Evolutionary conservation across 345 rosid species (phyloP), one percentile per base, ranked within the genome.

Genomic region (Hypericum androsaemum): DNA sequence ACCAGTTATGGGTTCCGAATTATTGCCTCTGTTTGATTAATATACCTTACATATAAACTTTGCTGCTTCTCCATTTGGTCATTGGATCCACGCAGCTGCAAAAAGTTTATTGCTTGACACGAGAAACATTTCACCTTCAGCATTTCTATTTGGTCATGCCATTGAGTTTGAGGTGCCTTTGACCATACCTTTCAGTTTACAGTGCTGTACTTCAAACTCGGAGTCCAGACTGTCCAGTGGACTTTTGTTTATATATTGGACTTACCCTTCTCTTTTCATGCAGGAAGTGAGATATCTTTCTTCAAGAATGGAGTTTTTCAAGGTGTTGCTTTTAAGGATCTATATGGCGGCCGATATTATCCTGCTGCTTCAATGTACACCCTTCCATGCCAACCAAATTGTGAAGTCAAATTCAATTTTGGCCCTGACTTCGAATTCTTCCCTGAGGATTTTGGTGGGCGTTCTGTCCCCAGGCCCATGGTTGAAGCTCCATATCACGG

Each of bases 351-450:
- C 49, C 87, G 80, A 65, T 88, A 92, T 67, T 85, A 78, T 71
- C 96, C 98, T 41, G 95, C 98, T 72, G 98, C 98, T 58, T 92
- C 98, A 28, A 85, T 88, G 96, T 92, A 92, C 65, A 88, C 96
- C 51, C 96, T 92, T 60, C 96, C 96, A 7, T 72, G 77, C 64
- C 95, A 88, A 70, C 80, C 95, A 56, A 88, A 83, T 50, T 88
- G 96, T 68, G 62, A 54, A 14, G 96, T 92, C 60, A 85, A 72
- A 77, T 92, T 92, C 73, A 88, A 88, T 74, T 92, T 88, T 52
- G 98, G 98, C 41, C 98, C 96, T 5, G 71, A 80, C 53, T 88
- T 88, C 63, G 95, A 83, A 42, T 68, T 39, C 64, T 81, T 75
- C 59, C 95, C 94, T 0, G 78, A 72, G 54, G 84, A 81, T 59